Evolutionary conservation across 2,329 filamentous ascomycete species (phyloP).

Genomic region (Onygena corvina): DNA sequence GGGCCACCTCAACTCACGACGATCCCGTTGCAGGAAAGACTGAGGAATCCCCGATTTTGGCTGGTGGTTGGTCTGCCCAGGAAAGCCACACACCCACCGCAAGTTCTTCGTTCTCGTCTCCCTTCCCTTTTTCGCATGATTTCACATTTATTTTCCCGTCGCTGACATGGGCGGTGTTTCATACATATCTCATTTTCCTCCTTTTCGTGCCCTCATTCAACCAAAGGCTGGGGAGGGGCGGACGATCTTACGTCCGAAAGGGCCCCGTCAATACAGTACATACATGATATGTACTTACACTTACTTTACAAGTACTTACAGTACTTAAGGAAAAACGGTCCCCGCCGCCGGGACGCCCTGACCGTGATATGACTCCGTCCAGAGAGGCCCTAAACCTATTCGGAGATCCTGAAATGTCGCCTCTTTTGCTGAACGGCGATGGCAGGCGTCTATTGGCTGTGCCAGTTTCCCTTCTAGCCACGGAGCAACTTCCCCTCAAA

Average conservation of each 20-base stretch:
- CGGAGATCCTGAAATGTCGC: background rate
- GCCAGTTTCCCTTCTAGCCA: background rate
- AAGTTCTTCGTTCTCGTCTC: too few relatives aligned
- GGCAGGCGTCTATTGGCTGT: background rate
- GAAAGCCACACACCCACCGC: constrained; percentile 3
- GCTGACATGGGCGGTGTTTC: constrained; percentile 1
- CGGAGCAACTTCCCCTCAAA: background rate
- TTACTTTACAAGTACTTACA: too few relatives aligned
- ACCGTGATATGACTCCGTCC: too few relatives aligned
- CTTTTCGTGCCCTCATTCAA: too few relatives aligned
- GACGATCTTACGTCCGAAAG: constrained; percentile 3
- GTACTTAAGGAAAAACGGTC: too few relatives aligned
- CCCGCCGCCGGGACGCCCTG: too few relatives aligned
- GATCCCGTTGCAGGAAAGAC: background rate
- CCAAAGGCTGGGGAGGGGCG: background rate
- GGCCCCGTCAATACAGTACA: background rate
- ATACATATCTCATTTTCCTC: constrained; percentile 1
- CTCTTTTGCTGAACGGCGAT: background rate
- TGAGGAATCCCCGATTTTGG: background rate
- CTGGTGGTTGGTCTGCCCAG: background rate
- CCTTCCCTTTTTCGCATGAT: too few relatives aligned
- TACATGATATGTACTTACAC: too few relatives aligned
- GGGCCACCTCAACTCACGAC: too few relatives aligned
- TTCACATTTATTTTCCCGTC: too few relatives aligned
- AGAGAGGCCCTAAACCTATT: too few relatives aligned